Evolutionary conservation across 129 eudicot genomes (phyloP).

Genomic region (Helichrysum umbraculigerum): DNA sequence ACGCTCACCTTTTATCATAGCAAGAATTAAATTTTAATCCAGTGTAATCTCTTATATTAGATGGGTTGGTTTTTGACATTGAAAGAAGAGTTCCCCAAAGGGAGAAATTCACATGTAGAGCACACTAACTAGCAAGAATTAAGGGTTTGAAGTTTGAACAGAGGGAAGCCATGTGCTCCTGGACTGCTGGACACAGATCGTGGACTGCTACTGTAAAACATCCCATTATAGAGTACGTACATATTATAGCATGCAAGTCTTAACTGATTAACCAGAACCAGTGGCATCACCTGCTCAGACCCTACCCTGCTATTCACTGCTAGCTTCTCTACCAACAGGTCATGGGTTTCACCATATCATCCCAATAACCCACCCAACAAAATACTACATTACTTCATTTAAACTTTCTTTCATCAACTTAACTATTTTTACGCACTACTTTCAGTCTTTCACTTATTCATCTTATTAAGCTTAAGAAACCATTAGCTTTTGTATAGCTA

Average conservation of each 20-base stretch:
- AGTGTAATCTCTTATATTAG: too few species aligned
- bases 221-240: background rate
- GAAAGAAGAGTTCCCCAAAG: background rate
- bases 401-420: too few species aligned
- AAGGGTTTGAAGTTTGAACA: background rate
- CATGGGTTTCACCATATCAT: background rate
- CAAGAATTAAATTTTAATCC: too few species aligned
- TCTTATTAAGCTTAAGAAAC: background rate
- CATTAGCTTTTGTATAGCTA: background rate
- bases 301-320: background rate
- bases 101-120: background rate
- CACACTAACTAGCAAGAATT: too few species aligned
- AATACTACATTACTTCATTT: too few species aligned
- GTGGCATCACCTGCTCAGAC: constrained; percentile 4
- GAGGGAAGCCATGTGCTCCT: background rate
- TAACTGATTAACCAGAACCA: background rate
- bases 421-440: too few species aligned
- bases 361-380: too few species aligned
- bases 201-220: background rate
- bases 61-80: background rate
- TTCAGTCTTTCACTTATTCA: too few species aligned
- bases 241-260: background rate
- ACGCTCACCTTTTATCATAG: too few species aligned
- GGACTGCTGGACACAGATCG: too few species aligned
- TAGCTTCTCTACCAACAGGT: background rate